phyloP scores from a whole-genome alignment of 225 moss, liverwort and hornwort species.

The Physcomitrium patens region DNA sequence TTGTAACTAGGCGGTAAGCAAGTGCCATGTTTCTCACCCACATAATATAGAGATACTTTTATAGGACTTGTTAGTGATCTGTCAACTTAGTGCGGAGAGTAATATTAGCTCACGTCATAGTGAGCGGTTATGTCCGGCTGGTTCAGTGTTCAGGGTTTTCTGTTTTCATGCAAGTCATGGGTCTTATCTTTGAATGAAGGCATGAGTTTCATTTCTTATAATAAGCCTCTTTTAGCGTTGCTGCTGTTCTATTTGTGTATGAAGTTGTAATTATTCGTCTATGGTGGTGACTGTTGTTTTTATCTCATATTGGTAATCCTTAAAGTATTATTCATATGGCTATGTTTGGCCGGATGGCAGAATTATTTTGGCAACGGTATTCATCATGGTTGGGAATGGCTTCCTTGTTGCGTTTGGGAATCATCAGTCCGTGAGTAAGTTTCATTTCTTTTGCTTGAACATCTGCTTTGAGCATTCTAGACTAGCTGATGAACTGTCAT shows the following conservation, averaged over 20 bases:
- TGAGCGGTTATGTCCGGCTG: background rate
- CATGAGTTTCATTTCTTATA: no score
- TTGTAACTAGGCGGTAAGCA: constrained; percentile 81
- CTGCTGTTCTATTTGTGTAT: background rate
- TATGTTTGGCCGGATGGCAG: constrained; percentile 50
- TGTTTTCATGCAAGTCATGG: background rate
- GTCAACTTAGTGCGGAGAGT: background rate
- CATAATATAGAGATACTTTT: constrained; percentile 1
- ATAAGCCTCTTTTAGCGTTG: background rate
- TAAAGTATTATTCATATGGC: constrained; percentile 3
- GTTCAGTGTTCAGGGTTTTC: background rate
- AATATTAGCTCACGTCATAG: background rate
- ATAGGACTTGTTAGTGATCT: background rate
- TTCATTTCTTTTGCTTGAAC: constrained; percentile 21
- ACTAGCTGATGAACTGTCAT: constrained; percentile 17
- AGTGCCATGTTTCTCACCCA: background rate
- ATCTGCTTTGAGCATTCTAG: constrained; percentile 16
- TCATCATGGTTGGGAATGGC: constrained; percentile 91
- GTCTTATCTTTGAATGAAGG: background rate
- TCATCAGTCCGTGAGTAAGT: constrained; percentile 95
- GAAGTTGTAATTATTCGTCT: background rate
- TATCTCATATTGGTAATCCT: constrained; percentile 5
- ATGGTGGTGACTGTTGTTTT: constrained; percentile 13
- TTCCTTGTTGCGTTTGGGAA: constrained; percentile 98
- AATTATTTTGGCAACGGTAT: constrained; percentile 82